Percentiles rank a stretch among this genome's conserved stretches.
phyloP scores from a whole-genome alignment of 176 grass and related monocot species.

The Olyra latifolia region DNA sequence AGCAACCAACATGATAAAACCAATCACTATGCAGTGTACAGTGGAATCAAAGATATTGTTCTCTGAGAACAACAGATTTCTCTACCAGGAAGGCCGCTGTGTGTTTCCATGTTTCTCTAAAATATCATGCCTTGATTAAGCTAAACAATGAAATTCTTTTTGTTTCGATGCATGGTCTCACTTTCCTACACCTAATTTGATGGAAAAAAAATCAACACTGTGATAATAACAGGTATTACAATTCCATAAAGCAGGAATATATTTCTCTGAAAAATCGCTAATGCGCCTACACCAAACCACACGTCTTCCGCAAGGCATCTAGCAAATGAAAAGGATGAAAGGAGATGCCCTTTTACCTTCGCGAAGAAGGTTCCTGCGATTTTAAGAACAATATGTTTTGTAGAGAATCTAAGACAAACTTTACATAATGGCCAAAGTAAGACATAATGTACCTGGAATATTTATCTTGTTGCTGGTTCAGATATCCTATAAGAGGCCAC shows the following conservation, averaged over 20 bases:
- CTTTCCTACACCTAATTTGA: not conserved
- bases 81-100: not conserved
- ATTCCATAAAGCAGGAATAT: conserved; percentile 35
- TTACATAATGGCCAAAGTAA: conserved; percentile 44
- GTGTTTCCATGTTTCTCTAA: conserved; percentile 25
- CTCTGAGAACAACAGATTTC: not conserved
- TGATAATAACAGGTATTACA: not conserved
- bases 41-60: conserved; percentile 23
- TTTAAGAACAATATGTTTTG: conserved; percentile 18
- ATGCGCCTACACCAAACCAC: conserved; percentile 48
- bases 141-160: conserved; percentile 29
- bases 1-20: conserved; percentile 24
- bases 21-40: not conserved
- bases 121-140: not conserved
- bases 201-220: not conserved
- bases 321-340: conserved; percentile 29
- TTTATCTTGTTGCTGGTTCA: conserved; percentile 26
- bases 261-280: conserved; percentile 21
- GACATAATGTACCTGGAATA: conserved; percentile 29
- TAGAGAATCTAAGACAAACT: conserved; percentile 41
- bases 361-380: conserved; percentile 41
- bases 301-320: conserved; percentile 58
- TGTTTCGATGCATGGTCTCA: not conserved
- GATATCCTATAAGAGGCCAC: not conserved
- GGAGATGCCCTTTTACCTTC: conserved; percentile 61